Percentiles rank a stretch among this genome's conserved stretches.
Conservation (phyloP, 2,329 filamentous ascomycete genomes). For the Ascochyta koolunga region DNA sequence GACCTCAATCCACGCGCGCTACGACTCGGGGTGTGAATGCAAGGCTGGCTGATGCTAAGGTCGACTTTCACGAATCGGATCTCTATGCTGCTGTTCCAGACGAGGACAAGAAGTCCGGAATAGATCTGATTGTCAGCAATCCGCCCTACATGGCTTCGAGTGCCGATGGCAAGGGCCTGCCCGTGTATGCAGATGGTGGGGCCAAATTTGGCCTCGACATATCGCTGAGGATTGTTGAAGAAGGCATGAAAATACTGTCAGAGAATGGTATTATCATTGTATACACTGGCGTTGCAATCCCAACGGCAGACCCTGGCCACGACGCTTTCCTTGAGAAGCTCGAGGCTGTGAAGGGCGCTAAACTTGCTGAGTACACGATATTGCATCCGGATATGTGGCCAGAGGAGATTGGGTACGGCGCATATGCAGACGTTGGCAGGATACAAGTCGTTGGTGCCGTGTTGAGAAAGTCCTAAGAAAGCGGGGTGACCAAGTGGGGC, state of each 20-base stretch:
- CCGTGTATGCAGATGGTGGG: conserved; percentile 34
- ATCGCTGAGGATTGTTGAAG: conserved; percentile 28
- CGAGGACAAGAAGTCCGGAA: conserved; percentile 6
- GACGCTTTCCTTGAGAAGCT: conserved; percentile 28
- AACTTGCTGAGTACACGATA: conserved; percentile 27
- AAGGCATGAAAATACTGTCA: conserved; percentile 26
- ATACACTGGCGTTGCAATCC: conserved; percentile 32
- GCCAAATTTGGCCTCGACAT: conserved; percentile 30
- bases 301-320: conserved; percentile 19
- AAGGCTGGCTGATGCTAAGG: conserved; percentile 16
- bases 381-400: conserved; percentile 35
- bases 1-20: conserved; percentile 31
- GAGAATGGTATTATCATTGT: conserved; percentile 24
- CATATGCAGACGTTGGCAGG: conserved; percentile 31
- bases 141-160: conserved; percentile 35
- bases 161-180: conserved; percentile 25
- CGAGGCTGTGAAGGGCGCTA: conserved; percentile 16
- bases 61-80: conserved; percentile 28
- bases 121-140: conserved; percentile 34
- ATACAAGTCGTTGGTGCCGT: conserved; percentile 34
- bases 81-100: conserved; percentile 24
- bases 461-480: conserved; percentile 10
- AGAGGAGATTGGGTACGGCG: conserved; percentile 31
- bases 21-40: conserved; percentile 26
- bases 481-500: background rate